phyloP scores from a whole-genome alignment of 164 flowering plant species.

The Cinnamomum micranthum region DNA sequence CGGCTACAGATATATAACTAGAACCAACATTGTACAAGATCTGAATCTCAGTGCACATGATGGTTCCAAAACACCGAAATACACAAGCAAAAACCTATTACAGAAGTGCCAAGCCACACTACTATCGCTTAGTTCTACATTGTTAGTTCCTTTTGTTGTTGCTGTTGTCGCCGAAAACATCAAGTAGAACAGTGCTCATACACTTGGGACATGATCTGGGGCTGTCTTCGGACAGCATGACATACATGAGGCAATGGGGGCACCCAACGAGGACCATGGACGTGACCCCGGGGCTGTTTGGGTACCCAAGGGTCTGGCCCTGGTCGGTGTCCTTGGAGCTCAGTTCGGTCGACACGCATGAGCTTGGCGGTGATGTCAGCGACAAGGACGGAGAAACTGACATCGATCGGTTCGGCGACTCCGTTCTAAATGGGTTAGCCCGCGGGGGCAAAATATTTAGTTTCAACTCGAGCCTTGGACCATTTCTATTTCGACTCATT shows the following conservation, averaged over 20 bases:
- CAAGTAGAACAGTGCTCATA: slow-evolving; percentile 76
- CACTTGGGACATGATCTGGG: slow-evolving; percentile 77
- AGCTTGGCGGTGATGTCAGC: slow-evolving; percentile 67
- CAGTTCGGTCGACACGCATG: slow-evolving; percentile 76
- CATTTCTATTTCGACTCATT: slow-evolving; percentile 29
- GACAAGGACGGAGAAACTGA: slow-evolving; percentile 26
- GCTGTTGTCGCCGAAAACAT: slow-evolving; percentile 39
- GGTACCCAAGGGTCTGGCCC: slow-evolving; percentile 16
- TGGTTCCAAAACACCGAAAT: too few relatives aligned
- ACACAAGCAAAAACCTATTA: too few relatives aligned
- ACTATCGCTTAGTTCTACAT: neutral
- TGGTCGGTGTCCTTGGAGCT: slow-evolving; percentile 9
- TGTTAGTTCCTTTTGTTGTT: neutral
- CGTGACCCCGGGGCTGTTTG: slow-evolving; percentile 55
- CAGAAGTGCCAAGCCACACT: neutral
- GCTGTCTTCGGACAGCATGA: slow-evolving; percentile 72
- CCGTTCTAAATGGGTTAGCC: neutral
- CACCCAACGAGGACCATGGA: slow-evolving; percentile 86
- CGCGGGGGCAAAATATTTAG: slow-evolving; percentile 69
- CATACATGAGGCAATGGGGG: slow-evolving; percentile 81
- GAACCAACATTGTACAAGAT: too few relatives aligned
- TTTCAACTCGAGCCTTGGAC: slow-evolving; percentile 68
- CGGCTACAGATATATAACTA: too few relatives aligned
- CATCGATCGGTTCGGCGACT: neutral
- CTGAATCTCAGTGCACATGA: too few relatives aligned